Evolutionary conservation across 2,329 filamentous ascomycete species (phyloP).

Genomic region (Emericellopsis cladophorae): DNA sequence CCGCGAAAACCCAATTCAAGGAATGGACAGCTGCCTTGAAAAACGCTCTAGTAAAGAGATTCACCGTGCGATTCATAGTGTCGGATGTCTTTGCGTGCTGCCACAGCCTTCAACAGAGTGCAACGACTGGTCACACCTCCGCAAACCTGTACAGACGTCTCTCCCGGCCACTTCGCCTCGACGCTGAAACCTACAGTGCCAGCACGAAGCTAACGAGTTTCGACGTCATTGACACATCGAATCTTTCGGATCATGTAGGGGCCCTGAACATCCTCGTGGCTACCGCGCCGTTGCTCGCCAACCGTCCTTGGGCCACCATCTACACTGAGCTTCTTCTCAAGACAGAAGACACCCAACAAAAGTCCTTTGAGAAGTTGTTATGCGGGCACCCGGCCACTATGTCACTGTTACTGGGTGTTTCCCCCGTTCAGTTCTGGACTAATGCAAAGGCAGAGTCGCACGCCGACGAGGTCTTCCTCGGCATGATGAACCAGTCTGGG

Average conservation of each 20-base stretch:
- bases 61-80: conserved; percentile 30
- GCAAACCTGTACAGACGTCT: conserved; percentile 29
- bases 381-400: conserved; percentile 32
- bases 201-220: conserved; percentile 26
- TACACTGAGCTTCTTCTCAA: conserved; percentile 32
- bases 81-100: conserved; percentile 39
- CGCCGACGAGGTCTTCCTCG: conserved; percentile 23
- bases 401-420: conserved; percentile 36
- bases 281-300: conserved; percentile 30
- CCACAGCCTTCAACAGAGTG: conserved; percentile 33
- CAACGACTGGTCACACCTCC: conserved; percentile 12
- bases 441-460: conserved; percentile 27
- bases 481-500: conserved; percentile 4
- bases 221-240: conserved; percentile 42
- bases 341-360: conserved; percentile 9
- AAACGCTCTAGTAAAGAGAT: conserved; percentile 8
- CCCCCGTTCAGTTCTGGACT: conserved; percentile 35
- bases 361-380: conserved; percentile 26
- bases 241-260: conserved; percentile 25
- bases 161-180: conserved; percentile 24
- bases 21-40: conserved; percentile 31
- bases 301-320: conserved; percentile 28
- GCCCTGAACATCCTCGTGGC: conserved; percentile 25
- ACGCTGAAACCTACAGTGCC: conserved; percentile 24
- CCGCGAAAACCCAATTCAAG: conserved; percentile 30